Conservation (phyloP, 768 basidiomycete species). For the Podaxis pistillaris region DNA sequence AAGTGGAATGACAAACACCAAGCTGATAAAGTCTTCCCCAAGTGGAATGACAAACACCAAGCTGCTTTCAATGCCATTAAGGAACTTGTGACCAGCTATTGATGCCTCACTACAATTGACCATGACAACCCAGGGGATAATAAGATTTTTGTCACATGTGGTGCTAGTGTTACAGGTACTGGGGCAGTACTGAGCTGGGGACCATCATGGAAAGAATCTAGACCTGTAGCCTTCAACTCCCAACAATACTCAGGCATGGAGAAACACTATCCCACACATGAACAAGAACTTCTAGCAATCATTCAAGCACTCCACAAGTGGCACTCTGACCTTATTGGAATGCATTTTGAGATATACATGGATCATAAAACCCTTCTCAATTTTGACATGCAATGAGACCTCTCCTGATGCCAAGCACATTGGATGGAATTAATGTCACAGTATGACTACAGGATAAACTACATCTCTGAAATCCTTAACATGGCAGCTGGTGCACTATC, state of each 20-base stretch:
- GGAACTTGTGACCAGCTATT: constrained; percentile 21
- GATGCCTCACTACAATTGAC: constrained; percentile 23
- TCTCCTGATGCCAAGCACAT: constrained; percentile 28
- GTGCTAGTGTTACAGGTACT: constrained; percentile 27
- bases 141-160: constrained; percentile 33
- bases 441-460: constrained; percentile 23
- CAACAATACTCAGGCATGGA: constrained; percentile 23
- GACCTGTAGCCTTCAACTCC: constrained; percentile 34
- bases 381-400: constrained; percentile 29
- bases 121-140: constrained; percentile 21
- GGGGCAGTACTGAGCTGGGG: constrained; percentile 33
- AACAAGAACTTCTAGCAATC: constrained; percentile 38
- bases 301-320: constrained; percentile 28
- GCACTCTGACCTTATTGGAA: not conserved
- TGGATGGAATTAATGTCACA: constrained; percentile 32
- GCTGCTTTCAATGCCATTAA: constrained; percentile 29
- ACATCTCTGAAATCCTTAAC: too few species aligned
- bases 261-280: constrained; percentile 34
- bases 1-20: constrained; percentile 23
- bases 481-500: too few species aligned
- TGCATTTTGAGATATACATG: constrained; percentile 23
- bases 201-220: constrained; percentile 27
- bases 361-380: constrained; percentile 36
- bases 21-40: constrained; percentile 1
- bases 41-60: constrained; percentile 23